Evolutionary conservation across 805 yeast species (phyloP).

Genomic region (Pichia heedii): DNA sequence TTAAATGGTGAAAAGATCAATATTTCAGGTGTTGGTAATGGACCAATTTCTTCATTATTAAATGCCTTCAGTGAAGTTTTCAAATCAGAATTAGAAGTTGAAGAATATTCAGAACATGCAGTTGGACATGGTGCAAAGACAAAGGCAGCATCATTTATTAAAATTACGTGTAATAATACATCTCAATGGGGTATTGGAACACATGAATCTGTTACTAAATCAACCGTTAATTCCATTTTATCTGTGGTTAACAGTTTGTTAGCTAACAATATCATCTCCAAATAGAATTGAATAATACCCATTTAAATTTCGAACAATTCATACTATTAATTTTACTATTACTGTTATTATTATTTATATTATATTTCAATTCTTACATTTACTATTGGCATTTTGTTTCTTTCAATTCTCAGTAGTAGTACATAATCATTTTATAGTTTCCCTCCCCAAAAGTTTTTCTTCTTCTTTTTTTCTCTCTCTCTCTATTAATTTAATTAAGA

Average conservation of each 20-base stretch:
- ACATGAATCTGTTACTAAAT: conserved; percentile 81
- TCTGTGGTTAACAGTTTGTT: conserved; percentile 49
- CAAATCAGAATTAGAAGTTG: conserved; percentile 49
- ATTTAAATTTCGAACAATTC: not conserved
- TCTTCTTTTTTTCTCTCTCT: too few species aligned
- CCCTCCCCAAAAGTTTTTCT: not conserved
- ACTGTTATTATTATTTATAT: not conserved
- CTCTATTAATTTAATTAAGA: not conserved
- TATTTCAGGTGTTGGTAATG: conserved; percentile 59
- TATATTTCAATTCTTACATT: not conserved
- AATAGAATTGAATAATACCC: not conserved
- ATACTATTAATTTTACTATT: not conserved
- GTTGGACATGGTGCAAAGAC: conserved; percentile 64
- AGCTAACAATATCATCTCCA: not conserved
- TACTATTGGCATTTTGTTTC: too few species aligned
- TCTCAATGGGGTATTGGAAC: conserved; percentile 85
- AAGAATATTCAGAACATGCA: conserved; percentile 63
- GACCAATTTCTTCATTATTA: conserved; percentile 67
- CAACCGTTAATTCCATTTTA: conserved; percentile 62
- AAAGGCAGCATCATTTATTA: conserved; percentile 66
- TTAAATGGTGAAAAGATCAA: conserved; percentile 27
- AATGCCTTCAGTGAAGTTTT: conserved; percentile 51
- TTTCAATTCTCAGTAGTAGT: too few species aligned
- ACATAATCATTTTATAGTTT: too few species aligned
- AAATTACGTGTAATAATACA: conserved; percentile 19